Base-by-base conservation (phyloP, 306 rosid genomes). In the Cucurbita maxima region DNA sequence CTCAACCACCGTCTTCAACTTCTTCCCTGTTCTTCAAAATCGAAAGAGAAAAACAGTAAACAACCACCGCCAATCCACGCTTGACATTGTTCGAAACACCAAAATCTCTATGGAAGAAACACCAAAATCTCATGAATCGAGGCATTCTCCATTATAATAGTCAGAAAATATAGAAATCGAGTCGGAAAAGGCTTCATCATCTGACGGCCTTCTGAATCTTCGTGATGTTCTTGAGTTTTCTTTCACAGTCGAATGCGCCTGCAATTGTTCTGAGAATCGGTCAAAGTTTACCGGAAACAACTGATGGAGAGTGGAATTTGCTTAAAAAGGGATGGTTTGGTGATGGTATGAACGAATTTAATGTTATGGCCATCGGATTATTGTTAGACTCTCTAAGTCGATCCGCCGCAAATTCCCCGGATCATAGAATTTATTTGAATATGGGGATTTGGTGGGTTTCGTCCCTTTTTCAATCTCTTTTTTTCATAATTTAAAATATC, bases 1-100 rank as follows among this genome's bases (percentile, higher is more conserved):
- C 53, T 70, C 76, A 34, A 61, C 79, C 85, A 77, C 78, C 77
- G 61, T 15, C 77, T 19, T 41, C 56, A 56, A 54, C 40, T 78
- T 30, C 30, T 59, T 73, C 68, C 48, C 20, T 37, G 52, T n/a
- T 58, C 70, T 25, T 13, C 43, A 52, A 25, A 54, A 19, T 44
- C 44, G n/a, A 58, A 54, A 54, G 20, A 72, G 60, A 22, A 9
- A n/a, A 20, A 40, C 9, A 19, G 10, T 10, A 59, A 37, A 37
- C 63, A 19, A 63, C 40, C 40, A 36, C 13, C 40, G 12, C 72
- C 11, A 44, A 38, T 69, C 16, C 16, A 53, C 36, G 6, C 34
- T 41, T 43, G 48, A 44, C 73, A 44, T 19, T 25, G 61, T 34
- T 57, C 44, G 40, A 43, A 1, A 47, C 52, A 47, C 10, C 13